Base-by-base conservation (phyloP, 108 stramenopile genomes). In the Skeletonema potamos region DNA sequence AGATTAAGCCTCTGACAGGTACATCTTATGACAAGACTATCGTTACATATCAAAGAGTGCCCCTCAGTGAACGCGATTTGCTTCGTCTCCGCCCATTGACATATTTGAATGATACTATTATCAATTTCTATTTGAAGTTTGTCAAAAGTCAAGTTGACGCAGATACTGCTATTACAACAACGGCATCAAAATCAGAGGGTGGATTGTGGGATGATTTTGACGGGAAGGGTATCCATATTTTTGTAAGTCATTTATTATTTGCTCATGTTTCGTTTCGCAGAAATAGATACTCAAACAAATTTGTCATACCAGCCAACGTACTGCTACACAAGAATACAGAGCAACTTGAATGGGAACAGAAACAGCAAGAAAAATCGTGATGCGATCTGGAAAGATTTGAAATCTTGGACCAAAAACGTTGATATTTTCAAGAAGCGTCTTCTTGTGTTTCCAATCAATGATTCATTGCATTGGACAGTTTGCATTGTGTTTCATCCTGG, bases 341-440 rank as follows among this genome's bases (percentile, higher is more conserved):
- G 54, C 30, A 70, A 41, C 54, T 43, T 70, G 56, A 30, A 30
- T 44, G 67, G 70, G 3, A 62, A 34, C 20, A 64, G 43, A 33
- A 74, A 81, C 33, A 74, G 27, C 22, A 76, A 64, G 43, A 36
- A 41, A 3, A 58, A 61, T 41, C 74, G 74, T 6, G 29, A 44
- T 6, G 29, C 46, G 11, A 56, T 81, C 15, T 76, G 69, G 70
- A 58, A 70, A 24, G 61, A 66, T 27, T 43, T 89, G 28, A 62
- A 81, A 65, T 56, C 68, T 37, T 89, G 88, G 88, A 84, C 86
- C 13, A 74, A 82, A n/a, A 68, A 64, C 54, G 64, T 77, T 13
- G 86, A 86, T 58, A 78, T 89, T 17, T 86, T 89, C 59, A 62
- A 51, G 24, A 87, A 85, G 58, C 56, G 72, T 10, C 79, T 87